Base-by-base conservation (phyloP, 2,329 filamentous ascomycete genomes). In the Ophiostoma montium region DNA sequence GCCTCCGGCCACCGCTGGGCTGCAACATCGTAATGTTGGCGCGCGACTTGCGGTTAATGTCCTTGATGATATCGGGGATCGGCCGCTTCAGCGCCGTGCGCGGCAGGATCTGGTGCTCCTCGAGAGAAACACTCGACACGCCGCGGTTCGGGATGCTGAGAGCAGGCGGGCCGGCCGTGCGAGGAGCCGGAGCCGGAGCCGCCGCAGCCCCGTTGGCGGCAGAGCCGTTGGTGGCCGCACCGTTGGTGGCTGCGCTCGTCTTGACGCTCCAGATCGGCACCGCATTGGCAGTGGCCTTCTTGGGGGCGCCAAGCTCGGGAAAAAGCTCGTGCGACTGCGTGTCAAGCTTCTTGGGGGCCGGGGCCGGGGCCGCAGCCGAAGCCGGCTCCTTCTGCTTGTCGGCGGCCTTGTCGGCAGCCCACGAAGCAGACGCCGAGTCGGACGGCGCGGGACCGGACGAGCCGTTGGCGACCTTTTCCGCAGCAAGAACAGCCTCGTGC, bases 31-130 rank as follows among this genome's bases (percentile, higher is more conserved):
- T 82, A 57, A 98, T 78, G 57, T 80, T 86, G 51, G 89, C 88
- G 62, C 90, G 88, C 53, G 86, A 94, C 61, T 84, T 86, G 67
- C 84, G 86, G 68, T 94, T 95, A 67, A 96, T 86, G 56, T 95
- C 88, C 62, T 86, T 85, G 61, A 95, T 71, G 56, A 92, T 82
- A 57, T 96, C 90, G 31, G 79, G 71, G 47, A 95, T 73, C 8
- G 90, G 86, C 57, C 86, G 86, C 72, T 85, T 94, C 60, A 95
- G 70, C 63, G 94, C 81, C 52, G 70, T 71, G 39, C 83, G 78
- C 16, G 86, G 82, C 43, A 86, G 75, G 62, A 96, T 77, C 62
- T 92, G 82, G 42, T 80, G 76, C 9, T 84, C 79, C 49, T 83
- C 79, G 52, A 95, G 75, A 23, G 78, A 74, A 55, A 94, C 78